Evolutionary conservation across 2,329 filamentous ascomycete species (phyloP).

Genomic region (Septoria petroselini): DNA sequence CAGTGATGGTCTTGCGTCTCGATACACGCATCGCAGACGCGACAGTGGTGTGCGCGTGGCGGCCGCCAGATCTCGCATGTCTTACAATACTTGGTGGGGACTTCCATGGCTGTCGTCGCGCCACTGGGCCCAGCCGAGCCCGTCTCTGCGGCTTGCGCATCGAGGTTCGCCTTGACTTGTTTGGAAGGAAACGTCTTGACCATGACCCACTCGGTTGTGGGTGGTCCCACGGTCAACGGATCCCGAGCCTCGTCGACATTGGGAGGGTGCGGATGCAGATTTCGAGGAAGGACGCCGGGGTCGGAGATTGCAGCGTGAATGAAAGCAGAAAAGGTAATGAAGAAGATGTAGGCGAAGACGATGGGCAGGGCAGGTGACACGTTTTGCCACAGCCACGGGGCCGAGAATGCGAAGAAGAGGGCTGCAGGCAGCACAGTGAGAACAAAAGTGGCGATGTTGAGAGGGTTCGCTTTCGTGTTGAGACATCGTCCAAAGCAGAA

Average conservation of each 20-base stretch:
- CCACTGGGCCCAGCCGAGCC: constrained; percentile 37
- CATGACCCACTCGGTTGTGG: constrained; percentile 90
- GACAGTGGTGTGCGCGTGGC: constrained; percentile 91
- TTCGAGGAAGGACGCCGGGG: constrained; percentile 88
- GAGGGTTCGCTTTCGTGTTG: constrained; percentile 75
- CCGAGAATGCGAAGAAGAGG: constrained; percentile 83
- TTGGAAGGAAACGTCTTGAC: constrained; percentile 49
- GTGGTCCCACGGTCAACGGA: constrained; percentile 74
- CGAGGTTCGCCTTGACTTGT: constrained; percentile 12
- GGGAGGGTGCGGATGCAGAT: constrained; percentile 84
- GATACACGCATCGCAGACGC: constrained; percentile 93
- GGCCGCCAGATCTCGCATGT: constrained; percentile 98
- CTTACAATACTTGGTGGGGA: constrained; percentile 96
- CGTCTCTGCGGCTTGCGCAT: constrained; percentile 19
- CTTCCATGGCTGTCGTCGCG: constrained; percentile 77
- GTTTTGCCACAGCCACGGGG: constrained; percentile 79
- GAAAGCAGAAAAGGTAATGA: constrained; percentile 88
- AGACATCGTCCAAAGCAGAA: constrained; percentile 81
- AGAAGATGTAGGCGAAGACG: constrained; percentile 86
- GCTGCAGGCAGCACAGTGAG: constrained; percentile 73
- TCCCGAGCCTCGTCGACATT: constrained; percentile 67
- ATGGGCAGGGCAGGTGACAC: constrained; percentile 86
- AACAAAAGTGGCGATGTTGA: constrained; percentile 82
- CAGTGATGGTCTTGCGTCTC: constrained; percentile 98
- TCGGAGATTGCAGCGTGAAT: constrained; percentile 88